These are phyloP conservation scores for Colletotrichum costaricense DNA, from an alignment of 2,329 filamentous ascomycete species.

Conservation along the genomic window DNA sequence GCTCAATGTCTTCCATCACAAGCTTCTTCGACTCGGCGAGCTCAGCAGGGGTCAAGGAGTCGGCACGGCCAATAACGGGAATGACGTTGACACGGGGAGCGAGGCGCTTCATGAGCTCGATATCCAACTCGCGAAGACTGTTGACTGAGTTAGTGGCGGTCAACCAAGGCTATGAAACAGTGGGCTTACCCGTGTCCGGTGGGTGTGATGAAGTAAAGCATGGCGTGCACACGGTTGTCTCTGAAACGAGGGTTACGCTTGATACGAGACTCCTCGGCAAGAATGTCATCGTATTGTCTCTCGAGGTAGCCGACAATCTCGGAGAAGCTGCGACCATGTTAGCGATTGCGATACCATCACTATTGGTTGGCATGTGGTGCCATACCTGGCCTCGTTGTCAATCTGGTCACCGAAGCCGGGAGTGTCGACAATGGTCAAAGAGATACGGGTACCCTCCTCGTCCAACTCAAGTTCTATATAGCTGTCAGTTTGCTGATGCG, in stretches of 20 bases:
- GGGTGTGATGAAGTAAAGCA: slow-evolving; percentile 99
- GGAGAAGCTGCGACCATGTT: slow-evolving; percentile 75
- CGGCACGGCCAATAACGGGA: slow-evolving; percentile 97
- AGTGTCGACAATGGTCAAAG: slow-evolving; percentile 97
- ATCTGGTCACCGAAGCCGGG: slow-evolving; percentile 99
- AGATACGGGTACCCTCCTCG: slow-evolving; percentile 98
- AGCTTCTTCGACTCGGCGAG: slow-evolving; percentile 99
- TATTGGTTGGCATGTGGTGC: neutral
- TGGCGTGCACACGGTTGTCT: slow-evolving; percentile 97
- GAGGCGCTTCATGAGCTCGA: slow-evolving; percentile 99
- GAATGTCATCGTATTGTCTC: slow-evolving; percentile 99
- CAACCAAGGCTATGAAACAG: neutral
- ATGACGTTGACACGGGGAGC: slow-evolving; percentile 99
- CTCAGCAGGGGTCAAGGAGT: slow-evolving; percentile 95
- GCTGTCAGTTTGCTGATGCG: slow-evolving; percentile 12
- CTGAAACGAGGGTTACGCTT: slow-evolving; percentile 99
- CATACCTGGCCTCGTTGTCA: slow-evolving; percentile 96
- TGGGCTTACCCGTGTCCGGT: slow-evolving; percentile 86
- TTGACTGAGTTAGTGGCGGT: slow-evolving; percentile 24
- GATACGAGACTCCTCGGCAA: slow-evolving; percentile 99
- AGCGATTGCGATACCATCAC: neutral
- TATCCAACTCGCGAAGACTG: slow-evolving; percentile 97
- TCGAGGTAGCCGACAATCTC: slow-evolving; percentile 99
- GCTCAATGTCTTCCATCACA: slow-evolving; percentile 99
- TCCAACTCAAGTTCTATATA: slow-evolving; percentile 89